Percentiles rank a stretch among this genome's conserved stretches.
phyloP scores from a whole-genome alignment of 495 filamentous ascomycete genomes.

The Acidomyces sp. region DNA sequence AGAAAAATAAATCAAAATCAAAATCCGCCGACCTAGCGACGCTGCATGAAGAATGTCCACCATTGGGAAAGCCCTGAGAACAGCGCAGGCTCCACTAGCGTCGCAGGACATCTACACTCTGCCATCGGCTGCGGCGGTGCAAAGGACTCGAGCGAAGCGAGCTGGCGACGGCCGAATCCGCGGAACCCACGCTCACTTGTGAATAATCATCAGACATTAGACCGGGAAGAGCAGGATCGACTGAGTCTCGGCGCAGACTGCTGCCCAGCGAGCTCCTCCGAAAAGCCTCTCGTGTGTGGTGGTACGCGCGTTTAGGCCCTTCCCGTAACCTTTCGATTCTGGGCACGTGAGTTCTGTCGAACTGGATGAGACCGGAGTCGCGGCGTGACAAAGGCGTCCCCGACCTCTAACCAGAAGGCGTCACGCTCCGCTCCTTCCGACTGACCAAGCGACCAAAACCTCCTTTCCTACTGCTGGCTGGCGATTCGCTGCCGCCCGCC shows the following conservation, averaged over 20 bases:
- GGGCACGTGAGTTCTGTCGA: background rate
- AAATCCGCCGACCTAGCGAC: too few species aligned
- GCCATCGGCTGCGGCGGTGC: too few species aligned
- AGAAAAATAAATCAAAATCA: too few species aligned
- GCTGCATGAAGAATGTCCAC: too few species aligned
- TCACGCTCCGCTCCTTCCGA: slow-evolving; percentile 12
- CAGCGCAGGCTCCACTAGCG: too few species aligned
- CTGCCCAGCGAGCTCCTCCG: background rate
- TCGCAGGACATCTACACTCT: too few species aligned
- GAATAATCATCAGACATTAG: too few species aligned
- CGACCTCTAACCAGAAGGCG: slow-evolving; percentile 15
- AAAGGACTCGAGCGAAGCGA: too few species aligned
- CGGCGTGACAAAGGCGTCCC: background rate
- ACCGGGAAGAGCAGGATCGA: too few species aligned
- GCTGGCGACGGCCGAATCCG: too few species aligned
- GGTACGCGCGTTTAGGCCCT: slow-evolving; percentile 2
- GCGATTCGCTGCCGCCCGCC: slow-evolving; percentile 3
- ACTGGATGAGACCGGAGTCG: background rate
- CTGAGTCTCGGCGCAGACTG: slow-evolving; percentile 1
- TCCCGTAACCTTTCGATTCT: slow-evolving; percentile 7
- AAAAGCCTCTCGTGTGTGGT: slow-evolving; percentile 8
- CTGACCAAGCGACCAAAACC: slow-evolving; percentile 10
- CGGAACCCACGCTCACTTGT: too few species aligned
- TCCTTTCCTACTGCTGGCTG: slow-evolving; percentile 7
- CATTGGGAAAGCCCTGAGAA: too few species aligned